Evolutionary conservation across 2,329 filamentous ascomycete species (phyloP), one percentile per base, ranked within the genome.

Genomic region (Fusarium sublunatum): DNA sequence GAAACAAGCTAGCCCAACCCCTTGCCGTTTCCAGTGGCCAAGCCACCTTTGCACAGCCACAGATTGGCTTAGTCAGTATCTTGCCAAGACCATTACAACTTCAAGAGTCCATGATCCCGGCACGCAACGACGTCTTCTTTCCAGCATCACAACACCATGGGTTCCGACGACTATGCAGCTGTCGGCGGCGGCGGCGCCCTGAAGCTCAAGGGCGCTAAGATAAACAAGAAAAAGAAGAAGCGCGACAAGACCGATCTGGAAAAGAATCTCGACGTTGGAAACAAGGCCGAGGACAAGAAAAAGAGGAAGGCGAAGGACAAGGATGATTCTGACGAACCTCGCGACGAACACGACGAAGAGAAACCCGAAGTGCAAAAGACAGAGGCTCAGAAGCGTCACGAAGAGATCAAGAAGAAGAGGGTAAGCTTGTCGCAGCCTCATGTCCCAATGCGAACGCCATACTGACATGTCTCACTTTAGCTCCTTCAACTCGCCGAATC

Each of bases 361-460:
- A 64, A 38, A 66, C 64, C 61, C n/a, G 70, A 61, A 53, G 69
- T 73, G 50, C 76, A 74, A 59, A 97, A 96, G 82, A 98, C 94
- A 0, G 92, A 96, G 63, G 87, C 93, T 2, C 92, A 99, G 79
- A 82, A 84, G 67, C 84, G 88, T 40, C 87, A 95, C 71, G 92
- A 96, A 67, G 94, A 98, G 78, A 84, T 86, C 70, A 87, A 90
- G 75, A 85, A 87, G 75, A 95, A 92, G 79, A 86, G 92, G 81
- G 91, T 92, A 83, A 61, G 88, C 83, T 38, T 19, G 26, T 34
- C 39, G 7, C 31, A 29, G 3, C 10, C 26, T 13, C 13, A 10
- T 11, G 19, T 32, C 13, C 25, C 5, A 28, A 34, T n/a, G 45
- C 43, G 43, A 50, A 36, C 44, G 48, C 12, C 26, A 22, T 38